Evolutionary conservation across 2,329 filamentous ascomycete genomes (phyloP).

Genomic region (Trichothecium roseum): DNA sequence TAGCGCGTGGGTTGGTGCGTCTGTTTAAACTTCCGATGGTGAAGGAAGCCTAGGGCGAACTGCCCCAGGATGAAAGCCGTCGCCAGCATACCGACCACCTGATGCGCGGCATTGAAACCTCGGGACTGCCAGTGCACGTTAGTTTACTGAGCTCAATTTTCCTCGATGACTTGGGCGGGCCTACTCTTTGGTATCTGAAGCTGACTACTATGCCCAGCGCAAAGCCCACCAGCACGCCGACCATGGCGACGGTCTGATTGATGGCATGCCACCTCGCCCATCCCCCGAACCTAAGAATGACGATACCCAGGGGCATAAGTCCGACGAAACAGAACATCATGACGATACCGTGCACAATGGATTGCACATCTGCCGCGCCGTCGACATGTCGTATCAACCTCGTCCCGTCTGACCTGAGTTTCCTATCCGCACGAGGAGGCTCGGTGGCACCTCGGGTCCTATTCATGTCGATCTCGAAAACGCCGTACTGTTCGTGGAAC

Average conservation of each 20-base stretch:
- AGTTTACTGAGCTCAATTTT: neutral
- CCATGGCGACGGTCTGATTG: slow-evolving; percentile 38
- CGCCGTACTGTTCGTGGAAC: slow-evolving; percentile 42
- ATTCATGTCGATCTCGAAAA: slow-evolving; percentile 45
- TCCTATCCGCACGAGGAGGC: slow-evolving; percentile 26
- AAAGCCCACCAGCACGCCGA: slow-evolving; percentile 37
- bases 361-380: slow-evolving; percentile 12
- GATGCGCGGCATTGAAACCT: slow-evolving; percentile 41
- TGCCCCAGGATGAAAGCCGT: slow-evolving; percentile 41
- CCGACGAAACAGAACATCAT: slow-evolving; percentile 48
- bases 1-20: slow-evolving; percentile 38
- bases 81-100: slow-evolving; percentile 47
- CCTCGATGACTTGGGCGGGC: slow-evolving; percentile 12
- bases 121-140: slow-evolving; percentile 29
- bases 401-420: slow-evolving; percentile 20
- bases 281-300: slow-evolving; percentile 40
- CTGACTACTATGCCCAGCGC: slow-evolving; percentile 42
- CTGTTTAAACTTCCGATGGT: slow-evolving; percentile 42
- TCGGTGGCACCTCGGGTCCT: slow-evolving; percentile 35
- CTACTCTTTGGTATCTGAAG: slow-evolving; percentile 44
- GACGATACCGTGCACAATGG: slow-evolving; percentile 33
- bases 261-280: slow-evolving; percentile 44
- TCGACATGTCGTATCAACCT: neutral
- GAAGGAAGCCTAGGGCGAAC: slow-evolving; percentile 42
- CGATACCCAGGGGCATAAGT: slow-evolving; percentile 43